These are phyloP conservation scores for Euphorbia peplus DNA, from an alignment of 345 rosid species.

Conservation along the genomic window DNA sequence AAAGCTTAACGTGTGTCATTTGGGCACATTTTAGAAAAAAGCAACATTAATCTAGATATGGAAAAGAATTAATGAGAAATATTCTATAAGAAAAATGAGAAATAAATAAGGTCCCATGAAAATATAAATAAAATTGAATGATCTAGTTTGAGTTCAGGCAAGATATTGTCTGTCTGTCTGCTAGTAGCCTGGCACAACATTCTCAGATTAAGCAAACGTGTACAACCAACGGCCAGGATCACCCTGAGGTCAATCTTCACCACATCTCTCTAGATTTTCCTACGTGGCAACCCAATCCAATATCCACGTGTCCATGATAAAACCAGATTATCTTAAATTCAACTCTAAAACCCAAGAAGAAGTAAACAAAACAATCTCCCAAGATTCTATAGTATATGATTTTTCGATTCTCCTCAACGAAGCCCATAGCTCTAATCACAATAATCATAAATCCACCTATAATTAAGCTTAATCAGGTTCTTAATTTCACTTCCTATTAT, in stretches of 20 bases:
- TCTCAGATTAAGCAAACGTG: too few species aligned
- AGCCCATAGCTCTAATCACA: background rate
- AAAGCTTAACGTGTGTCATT: too few species aligned
- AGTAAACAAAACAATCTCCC: background rate
- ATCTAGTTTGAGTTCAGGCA: too few species aligned
- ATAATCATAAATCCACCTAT: background rate
- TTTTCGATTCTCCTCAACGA: constrained; percentile 1
- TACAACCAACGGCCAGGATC: background rate
- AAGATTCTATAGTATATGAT: constrained; percentile 1
- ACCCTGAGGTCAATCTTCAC: constrained; percentile 5
- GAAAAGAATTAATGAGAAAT: too few species aligned
- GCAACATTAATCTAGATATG: too few species aligned
- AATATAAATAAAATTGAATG: too few species aligned
- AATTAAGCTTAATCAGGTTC: constrained; percentile 6
- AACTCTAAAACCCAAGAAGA: background rate
- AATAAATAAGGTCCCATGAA: too few species aligned
- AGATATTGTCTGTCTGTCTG: too few species aligned
- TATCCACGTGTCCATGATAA: background rate
- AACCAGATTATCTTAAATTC: too few species aligned
- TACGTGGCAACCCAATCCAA: background rate
- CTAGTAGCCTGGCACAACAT: too few species aligned
- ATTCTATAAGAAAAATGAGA: too few species aligned
- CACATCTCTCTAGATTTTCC: background rate
- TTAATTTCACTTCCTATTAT: background rate
- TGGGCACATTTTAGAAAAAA: too few species aligned